Evolutionary conservation across 768 basidiomycete genomes (phyloP), one percentile per base, ranked within the genome.

Genomic region (Leccinum disarticulatum): DNA sequence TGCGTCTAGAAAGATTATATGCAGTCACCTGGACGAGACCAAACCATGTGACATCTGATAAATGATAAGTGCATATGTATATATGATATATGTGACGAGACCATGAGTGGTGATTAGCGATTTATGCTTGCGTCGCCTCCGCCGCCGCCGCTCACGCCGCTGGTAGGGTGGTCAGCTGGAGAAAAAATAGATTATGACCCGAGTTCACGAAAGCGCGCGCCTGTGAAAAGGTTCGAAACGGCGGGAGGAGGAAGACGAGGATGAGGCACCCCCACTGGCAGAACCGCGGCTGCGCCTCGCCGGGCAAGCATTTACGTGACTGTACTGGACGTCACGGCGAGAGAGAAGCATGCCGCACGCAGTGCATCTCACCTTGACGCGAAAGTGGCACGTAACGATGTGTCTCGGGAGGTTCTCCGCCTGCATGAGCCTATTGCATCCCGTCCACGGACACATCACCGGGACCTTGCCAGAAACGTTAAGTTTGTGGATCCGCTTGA

Each of bases 371-470:
- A 62, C 60, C 46, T 54, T 55, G 13, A 64, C 53, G 2, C 28
- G 56, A 17, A 70, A 36, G 38, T 70, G 69, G 27, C 56, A 7
- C 0, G 59, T n/a, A 1, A 65, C 17, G 5, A 70, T 63, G 22
- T 70, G 69, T 9, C 69, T 58, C 0, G 67, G 57, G 3, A 70
- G 25, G 13, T 36, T 70, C 35, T 70, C 69, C 13, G 55, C 36
- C 31, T 63, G 67, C 7, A 70, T 8, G 1, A 1, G 0, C 2
- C 30, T 22, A 1, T 22, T 4, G n/a, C 69, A 70, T 3, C 56
- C 61, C 0, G 2, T 10, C 67, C 69, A 68, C 5, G 27, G 10
- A 36, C 69, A 70, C 7, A 0, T 6, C 0, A 53, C 35, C 2
- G 0, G 0, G 10, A 59, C 54, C 59, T 61, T 68, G 5, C 60